These are phyloP conservation scores for Baorangia bicolor DNA, from an alignment of 768 basidiomycete genomes.

Conservation along the genomic window DNA sequence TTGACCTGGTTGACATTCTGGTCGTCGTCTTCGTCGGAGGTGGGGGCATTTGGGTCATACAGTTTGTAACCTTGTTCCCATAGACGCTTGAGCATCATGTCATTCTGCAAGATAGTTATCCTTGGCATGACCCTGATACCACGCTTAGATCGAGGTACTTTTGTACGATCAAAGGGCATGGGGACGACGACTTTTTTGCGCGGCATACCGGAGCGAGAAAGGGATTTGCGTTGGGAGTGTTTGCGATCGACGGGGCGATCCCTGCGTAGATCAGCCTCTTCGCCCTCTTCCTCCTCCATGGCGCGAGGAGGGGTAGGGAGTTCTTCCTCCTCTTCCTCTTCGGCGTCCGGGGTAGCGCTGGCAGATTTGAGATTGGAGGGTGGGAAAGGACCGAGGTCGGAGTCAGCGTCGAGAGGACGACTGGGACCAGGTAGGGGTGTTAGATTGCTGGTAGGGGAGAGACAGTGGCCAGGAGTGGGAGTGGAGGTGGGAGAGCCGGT, in stretches of 20 bases:
- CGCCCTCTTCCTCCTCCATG: constrained; percentile 65
- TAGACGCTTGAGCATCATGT: constrained; percentile 2
- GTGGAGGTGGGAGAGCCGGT: constrained; percentile 17
- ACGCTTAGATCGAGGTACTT: constrained; percentile 20
- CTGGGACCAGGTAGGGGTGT: constrained; percentile 4
- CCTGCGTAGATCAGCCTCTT: constrained; percentile 29
- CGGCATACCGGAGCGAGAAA: neutral
- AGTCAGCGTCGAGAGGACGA: constrained; percentile 2
- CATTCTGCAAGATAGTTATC: neutral
- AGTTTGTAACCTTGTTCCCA: constrained; percentile 21
- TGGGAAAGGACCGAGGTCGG: neutral
- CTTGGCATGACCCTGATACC: neutral
- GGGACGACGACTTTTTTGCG: constrained; percentile 17
- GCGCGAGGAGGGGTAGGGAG: constrained; percentile 46
- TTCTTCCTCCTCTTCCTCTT: constrained; percentile 43
- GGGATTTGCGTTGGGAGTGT: neutral
- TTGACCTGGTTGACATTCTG: neutral
- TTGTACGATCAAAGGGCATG: constrained; percentile 16
- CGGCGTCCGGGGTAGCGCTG: constrained; percentile 28
- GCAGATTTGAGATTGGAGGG: neutral
- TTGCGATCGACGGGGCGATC: constrained; percentile 12
- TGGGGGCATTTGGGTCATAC: constrained; percentile 19
- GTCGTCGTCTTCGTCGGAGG: constrained; percentile 18
- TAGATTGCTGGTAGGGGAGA: neutral
- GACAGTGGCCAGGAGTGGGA: constrained; percentile 1